Percentiles rank a stretch among this genome's conserved stretches.
Conservation (phyloP, 768 basidiomycete species). For the Cystobasidium tubakii region DNA sequence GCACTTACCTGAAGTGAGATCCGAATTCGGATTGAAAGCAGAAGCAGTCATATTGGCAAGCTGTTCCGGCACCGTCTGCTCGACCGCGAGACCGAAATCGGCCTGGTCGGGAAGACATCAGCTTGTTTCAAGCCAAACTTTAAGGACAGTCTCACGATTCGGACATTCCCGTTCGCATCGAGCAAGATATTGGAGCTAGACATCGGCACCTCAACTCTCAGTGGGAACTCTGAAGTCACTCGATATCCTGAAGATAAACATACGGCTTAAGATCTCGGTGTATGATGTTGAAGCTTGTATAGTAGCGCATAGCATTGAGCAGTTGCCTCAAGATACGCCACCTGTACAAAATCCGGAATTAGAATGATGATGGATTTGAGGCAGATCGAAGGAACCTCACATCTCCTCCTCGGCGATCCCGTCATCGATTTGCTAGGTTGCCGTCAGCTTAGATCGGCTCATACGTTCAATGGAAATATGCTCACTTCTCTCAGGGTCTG, state of each 20-base stretch:
- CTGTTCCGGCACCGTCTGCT: slow-evolving; percentile 31
- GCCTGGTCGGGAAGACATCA: not conserved
- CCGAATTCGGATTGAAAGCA: slow-evolving; percentile 20
- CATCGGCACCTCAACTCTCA: too few relatives aligned
- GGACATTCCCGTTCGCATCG: slow-evolving; percentile 30
- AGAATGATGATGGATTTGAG: too few relatives aligned
- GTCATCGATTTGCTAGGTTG: slow-evolving; percentile 44
- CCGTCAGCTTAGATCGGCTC: slow-evolving; percentile 35
- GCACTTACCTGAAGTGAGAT: slow-evolving; percentile 34
- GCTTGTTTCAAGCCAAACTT: not conserved
- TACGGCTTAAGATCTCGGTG: slow-evolving; percentile 45
- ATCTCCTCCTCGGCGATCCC: slow-evolving; percentile 44
- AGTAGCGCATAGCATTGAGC: slow-evolving; percentile 45
- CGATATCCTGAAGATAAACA: too few relatives aligned
- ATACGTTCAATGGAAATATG: not conserved
- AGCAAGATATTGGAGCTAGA: slow-evolving; percentile 33
- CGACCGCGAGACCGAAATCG: slow-evolving; percentile 36
- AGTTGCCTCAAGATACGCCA: slow-evolving; percentile 39
- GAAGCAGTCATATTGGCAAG: not conserved
- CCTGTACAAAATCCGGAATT: too few relatives aligned
- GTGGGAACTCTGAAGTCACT: too few relatives aligned
- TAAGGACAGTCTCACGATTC: slow-evolving; percentile 33
- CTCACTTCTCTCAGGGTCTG: slow-evolving; percentile 33
- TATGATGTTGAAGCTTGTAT: slow-evolving; percentile 46
- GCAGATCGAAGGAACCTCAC: too few relatives aligned